These are phyloP conservation scores for Corchorus capsularis DNA, from an alignment of 345 rosid species.

Conservation along the genomic window DNA sequence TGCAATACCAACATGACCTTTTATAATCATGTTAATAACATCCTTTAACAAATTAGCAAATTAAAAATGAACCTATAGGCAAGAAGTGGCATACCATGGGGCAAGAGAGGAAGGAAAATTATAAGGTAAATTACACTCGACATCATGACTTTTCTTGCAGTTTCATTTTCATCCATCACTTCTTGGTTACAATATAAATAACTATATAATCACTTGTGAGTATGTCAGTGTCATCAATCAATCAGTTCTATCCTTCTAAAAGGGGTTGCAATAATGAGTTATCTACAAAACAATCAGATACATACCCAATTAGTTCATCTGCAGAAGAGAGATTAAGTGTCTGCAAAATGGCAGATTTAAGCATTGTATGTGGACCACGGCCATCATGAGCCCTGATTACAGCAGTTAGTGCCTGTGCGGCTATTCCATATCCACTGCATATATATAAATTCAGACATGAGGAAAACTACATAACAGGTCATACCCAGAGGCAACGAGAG, in stretches of 20 bases:
- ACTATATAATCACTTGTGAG: neutral
- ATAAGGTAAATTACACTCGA: neutral
- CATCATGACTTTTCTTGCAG: neutral
- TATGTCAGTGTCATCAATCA: neutral
- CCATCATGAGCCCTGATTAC: constrained; percentile 91
- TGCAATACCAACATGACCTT: neutral
- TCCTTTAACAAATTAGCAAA: neutral
- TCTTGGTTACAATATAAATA: neutral
- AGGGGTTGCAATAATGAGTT: neutral
- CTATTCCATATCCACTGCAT: constrained; percentile 88
- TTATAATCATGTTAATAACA: neutral
- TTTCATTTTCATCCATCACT: neutral
- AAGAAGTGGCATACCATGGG: neutral
- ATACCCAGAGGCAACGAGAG: neutral
- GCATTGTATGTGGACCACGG: constrained; percentile 80
- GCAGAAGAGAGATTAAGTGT: constrained; percentile 76
- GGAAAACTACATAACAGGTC: constrained; percentile 9
- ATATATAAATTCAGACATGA: constrained; percentile 10
- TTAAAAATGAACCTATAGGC: neutral
- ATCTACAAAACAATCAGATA: neutral
- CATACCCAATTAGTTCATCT: constrained; percentile 77
- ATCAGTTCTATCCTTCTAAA: neutral
- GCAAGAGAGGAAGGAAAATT: neutral
- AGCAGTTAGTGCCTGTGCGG: constrained; percentile 93
- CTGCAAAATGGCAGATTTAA: constrained; percentile 60